Evolutionary conservation across 345 rosid genomes (phyloP).

Genomic region (Gynandropsis gynandra): DNA sequence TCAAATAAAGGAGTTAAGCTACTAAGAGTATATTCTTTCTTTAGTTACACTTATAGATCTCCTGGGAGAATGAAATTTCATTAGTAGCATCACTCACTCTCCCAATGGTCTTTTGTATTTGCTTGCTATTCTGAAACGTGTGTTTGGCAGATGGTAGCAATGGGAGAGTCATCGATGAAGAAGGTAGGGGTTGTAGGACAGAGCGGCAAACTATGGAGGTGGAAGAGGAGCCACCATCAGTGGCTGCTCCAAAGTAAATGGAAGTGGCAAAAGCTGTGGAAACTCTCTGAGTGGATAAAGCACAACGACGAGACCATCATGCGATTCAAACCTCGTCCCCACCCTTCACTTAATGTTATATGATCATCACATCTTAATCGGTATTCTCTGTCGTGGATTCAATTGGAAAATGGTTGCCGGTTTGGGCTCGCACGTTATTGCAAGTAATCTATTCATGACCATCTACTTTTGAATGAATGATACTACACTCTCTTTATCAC

Average conservation of each 20-base stretch:
- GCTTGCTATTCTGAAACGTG: too few species aligned
- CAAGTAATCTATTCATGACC: too few species aligned
- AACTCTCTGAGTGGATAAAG: conserved; percentile 71
- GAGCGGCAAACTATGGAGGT: conserved; percentile 72
- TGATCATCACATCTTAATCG: conserved; percentile 15
- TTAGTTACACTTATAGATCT: too few species aligned
- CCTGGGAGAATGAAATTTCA: too few species aligned
- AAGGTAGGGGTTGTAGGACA: conserved; percentile 39
- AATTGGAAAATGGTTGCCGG: too few species aligned
- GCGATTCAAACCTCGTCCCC: conserved; percentile 44
- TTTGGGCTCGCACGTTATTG: conserved; percentile 4
- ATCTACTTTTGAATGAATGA: too few species aligned
- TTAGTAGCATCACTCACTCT: too few species aligned
- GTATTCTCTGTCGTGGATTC: conserved; percentile 1
- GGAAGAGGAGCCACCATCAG: conserved; percentile 86
- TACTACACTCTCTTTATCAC: too few species aligned
- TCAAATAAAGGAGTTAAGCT: too few species aligned
- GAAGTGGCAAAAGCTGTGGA: conserved; percentile 96
- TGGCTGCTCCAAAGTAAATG: conserved; percentile 84
- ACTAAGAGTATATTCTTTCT: too few species aligned
- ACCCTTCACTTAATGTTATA: conserved; percentile 19
- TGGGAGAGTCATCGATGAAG: conserved; percentile 47
- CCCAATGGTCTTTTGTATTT: too few species aligned
- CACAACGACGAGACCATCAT: conserved; percentile 60
- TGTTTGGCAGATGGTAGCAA: conserved; percentile 52